phyloP scores from a whole-genome alignment of 352 stramenopile genomes.

The Phytophthora pistaciae region DNA sequence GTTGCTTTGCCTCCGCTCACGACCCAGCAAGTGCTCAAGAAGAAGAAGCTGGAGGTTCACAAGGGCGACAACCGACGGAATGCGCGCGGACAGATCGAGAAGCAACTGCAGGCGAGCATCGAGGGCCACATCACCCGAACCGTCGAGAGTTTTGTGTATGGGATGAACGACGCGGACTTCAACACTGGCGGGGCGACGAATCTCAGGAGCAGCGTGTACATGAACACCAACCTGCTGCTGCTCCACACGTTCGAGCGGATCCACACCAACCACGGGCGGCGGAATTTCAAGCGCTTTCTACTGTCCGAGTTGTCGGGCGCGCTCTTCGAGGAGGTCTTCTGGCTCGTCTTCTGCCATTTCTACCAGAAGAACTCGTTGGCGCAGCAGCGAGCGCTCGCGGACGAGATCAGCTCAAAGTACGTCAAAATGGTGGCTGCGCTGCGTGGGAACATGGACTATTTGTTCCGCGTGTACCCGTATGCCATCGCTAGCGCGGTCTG shows the following conservation, averaged over 20 bases:
- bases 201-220: conserved; percentile 42
- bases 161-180: conserved; percentile 14
- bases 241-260: conserved; percentile 88
- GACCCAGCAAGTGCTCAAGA: conserved; percentile 79
- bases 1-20: not conserved
- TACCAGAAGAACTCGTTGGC: conserved; percentile 81
- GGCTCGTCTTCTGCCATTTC: conserved; percentile 90
- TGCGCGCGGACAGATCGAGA: conserved; percentile 80
- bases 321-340: conserved; percentile 91
- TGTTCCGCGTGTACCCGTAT: conserved; percentile 92
- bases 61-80: conserved; percentile 83
- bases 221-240: conserved; percentile 89
- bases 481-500: conserved; percentile 80
- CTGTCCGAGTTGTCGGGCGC: conserved; percentile 78
- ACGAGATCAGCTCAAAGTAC: conserved; percentile 78
- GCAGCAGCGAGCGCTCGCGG: conserved; percentile 76
- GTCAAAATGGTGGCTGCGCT: conserved; percentile 83
- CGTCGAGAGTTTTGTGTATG: conserved; percentile 77
- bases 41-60: conserved; percentile 82
- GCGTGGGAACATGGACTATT: conserved; percentile 82
- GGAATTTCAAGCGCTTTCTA: conserved; percentile 88
- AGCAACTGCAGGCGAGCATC: conserved; percentile 89
- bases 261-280: conserved; percentile 72
- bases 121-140: conserved; percentile 90
- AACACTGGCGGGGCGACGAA: not conserved